Conservation (phyloP, 257 asterid genomes). For the Salvia hispanica region DNA sequence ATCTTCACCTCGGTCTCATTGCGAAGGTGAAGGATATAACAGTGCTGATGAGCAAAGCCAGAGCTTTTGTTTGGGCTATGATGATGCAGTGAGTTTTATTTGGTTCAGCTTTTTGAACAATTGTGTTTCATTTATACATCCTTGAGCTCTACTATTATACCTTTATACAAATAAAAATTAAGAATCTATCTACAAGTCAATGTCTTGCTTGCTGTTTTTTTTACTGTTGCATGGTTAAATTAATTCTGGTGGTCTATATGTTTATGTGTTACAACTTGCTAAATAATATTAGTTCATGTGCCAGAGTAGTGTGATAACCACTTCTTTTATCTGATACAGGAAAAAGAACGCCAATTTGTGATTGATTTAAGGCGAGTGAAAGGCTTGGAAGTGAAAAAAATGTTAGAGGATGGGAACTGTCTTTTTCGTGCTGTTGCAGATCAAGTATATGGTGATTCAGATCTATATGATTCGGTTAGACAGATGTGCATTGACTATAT, state of each 20-base stretch:
- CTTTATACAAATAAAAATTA: neutral
- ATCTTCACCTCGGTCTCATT: conserved; percentile 92
- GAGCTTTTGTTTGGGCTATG: conserved; percentile 68
- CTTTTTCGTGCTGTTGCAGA: conserved; percentile 99
- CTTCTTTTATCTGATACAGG: conserved; percentile 54
- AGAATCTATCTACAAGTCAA: conserved; percentile 12
- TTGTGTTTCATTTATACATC: conserved; percentile 2
- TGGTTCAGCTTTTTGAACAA: conserved; percentile 16
- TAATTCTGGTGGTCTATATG: conserved; percentile 7
- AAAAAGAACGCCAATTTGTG: conserved; percentile 90
- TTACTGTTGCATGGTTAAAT: conserved; percentile 1
- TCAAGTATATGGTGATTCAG: conserved; percentile 99
- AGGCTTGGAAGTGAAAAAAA: conserved; percentile 92
- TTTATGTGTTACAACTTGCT: conserved; percentile 4
- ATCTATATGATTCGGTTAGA: conserved; percentile 80
- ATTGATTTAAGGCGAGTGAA: conserved; percentile 78
- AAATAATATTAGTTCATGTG: conserved; percentile 9
- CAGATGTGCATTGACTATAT: conserved; percentile 99
- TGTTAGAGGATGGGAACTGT: conserved; percentile 97
- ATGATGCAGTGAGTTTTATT: conserved; percentile 75
- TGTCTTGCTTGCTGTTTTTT: conserved; percentile 3
- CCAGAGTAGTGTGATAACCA: conserved; percentile 8
- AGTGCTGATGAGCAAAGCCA: conserved; percentile 93
- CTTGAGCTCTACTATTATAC: conserved; percentile 6
- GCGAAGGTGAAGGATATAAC: conserved; percentile 94